Evolutionary conservation across 345 rosid species (phyloP).

Genomic region (Gossypium longicalyx): DNA sequence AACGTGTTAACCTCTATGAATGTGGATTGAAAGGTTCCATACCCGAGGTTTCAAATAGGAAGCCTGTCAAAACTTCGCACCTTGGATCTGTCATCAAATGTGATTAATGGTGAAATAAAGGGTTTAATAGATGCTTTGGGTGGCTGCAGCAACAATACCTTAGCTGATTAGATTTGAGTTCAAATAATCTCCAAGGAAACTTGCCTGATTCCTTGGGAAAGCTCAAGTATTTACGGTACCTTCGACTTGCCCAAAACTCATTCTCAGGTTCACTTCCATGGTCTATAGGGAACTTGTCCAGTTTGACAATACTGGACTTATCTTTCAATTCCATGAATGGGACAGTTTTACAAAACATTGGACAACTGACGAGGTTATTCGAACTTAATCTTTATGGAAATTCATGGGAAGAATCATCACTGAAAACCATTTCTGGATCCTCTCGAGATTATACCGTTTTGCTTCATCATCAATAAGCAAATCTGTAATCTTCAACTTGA

Average conservation of each 20-base stretch:
- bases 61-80: background rate
- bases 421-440: constrained; percentile 15
- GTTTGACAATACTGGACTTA: constrained; percentile 5
- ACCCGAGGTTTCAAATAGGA: background rate
- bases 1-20: background rate
- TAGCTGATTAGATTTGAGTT: constrained; percentile 15
- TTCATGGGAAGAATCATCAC: constrained; percentile 9
- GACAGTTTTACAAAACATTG: background rate
- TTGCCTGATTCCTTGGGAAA: constrained; percentile 19
- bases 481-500: background rate
- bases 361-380: background rate
- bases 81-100: background rate
- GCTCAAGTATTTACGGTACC: background rate
- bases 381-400: background rate
- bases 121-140: constrained; percentile 23
- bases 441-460: constrained; percentile 8
- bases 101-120: constrained; percentile 20
- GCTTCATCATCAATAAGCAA: constrained; percentile 6
- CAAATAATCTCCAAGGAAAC: constrained; percentile 19
- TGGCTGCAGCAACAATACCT: constrained; percentile 10
- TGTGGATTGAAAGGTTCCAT: background rate
- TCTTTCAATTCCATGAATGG: constrained; percentile 12
- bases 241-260: constrained; percentile 5
- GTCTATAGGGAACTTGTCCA: constrained; percentile 25
- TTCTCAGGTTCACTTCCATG: constrained; percentile 27